Evolutionary conservation across 345 rosid genomes (phyloP).

Genomic region (Eucalyptus cladocalyx): DNA sequence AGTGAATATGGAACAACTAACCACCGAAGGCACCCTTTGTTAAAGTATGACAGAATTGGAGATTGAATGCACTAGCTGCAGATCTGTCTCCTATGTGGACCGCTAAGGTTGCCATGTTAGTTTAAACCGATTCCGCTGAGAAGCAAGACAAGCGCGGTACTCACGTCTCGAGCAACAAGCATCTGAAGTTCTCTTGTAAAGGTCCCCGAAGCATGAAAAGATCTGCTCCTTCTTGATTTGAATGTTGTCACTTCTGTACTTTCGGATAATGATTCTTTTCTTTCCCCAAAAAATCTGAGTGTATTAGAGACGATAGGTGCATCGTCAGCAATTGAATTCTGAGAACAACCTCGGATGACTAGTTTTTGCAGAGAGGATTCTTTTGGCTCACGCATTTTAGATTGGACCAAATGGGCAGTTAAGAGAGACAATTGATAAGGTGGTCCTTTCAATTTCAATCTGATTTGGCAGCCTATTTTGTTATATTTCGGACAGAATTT

Average conservation of each 20-base stretch:
- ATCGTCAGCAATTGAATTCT: background rate
- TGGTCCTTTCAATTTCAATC: too few species aligned
- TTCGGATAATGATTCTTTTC: background rate
- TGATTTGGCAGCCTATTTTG: too few species aligned
- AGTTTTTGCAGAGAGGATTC: too few species aligned
- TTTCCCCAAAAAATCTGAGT: background rate
- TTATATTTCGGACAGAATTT: background rate
- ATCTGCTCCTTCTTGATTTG: background rate
- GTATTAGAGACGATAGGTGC: background rate
- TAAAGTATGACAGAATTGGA: background rate
- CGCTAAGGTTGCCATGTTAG: background rate
- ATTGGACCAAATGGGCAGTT: too few species aligned
- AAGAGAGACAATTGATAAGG: too few species aligned
- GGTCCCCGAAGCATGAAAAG: background rate
- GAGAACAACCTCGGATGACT: background rate
- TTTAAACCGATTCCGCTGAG: background rate
- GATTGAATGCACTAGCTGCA: background rate
- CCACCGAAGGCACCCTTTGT: background rate
- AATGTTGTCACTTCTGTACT: background rate
- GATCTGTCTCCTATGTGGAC: background rate
- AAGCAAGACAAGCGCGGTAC: background rate
- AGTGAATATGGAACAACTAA: slow-evolving; percentile 34
- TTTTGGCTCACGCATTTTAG: too few species aligned
- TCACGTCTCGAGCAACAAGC: background rate
- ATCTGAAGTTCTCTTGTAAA: background rate